These are phyloP conservation scores for Amanita polypyramis DNA, from an alignment of 768 basidiomycete species.

Conservation along the genomic window DNA sequence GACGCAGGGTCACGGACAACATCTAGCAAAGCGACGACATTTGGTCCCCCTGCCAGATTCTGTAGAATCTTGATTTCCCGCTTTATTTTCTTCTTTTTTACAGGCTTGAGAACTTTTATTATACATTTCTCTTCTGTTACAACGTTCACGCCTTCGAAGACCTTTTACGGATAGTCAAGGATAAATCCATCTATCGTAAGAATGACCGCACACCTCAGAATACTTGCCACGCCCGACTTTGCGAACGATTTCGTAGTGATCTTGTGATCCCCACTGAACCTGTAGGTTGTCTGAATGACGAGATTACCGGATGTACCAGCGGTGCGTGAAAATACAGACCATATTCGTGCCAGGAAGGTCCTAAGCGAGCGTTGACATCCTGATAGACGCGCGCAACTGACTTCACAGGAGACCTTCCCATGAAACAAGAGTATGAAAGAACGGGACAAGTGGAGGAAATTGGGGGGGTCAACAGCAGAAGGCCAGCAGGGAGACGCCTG, in stretches of 20 bases:
- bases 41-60: slow-evolving; percentile 93
- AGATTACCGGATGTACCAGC: slow-evolving; percentile 14
- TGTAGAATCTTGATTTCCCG: slow-evolving; percentile 97
- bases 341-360: slow-evolving; percentile 93
- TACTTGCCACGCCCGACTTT: slow-evolving; percentile 96
- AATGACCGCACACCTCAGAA: slow-evolving; percentile 58
- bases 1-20: slow-evolving; percentile 93
- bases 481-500: not conserved
- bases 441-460: slow-evolving; percentile 2
- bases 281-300: slow-evolving; percentile 72
- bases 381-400: slow-evolving; percentile 82
- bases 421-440: slow-evolving; percentile 19
- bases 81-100: slow-evolving; percentile 99
- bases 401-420: slow-evolving; percentile 66
- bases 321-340: slow-evolving; percentile 37
- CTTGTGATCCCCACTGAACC: slow-evolving; percentile 96
- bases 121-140: slow-evolving; percentile 91
- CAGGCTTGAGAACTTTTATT: slow-evolving; percentile 97
- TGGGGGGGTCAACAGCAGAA: not conserved
- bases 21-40: slow-evolving; percentile 86
- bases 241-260: slow-evolving; percentile 95
- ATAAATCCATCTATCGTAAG: slow-evolving; percentile 5
- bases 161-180: slow-evolving; percentile 30
- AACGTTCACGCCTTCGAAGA: slow-evolving; percentile 90
- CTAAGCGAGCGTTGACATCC: slow-evolving; percentile 81